Conservation (phyloP, 768 basidiomycete species). For the Kwoniella sp. region DNA sequence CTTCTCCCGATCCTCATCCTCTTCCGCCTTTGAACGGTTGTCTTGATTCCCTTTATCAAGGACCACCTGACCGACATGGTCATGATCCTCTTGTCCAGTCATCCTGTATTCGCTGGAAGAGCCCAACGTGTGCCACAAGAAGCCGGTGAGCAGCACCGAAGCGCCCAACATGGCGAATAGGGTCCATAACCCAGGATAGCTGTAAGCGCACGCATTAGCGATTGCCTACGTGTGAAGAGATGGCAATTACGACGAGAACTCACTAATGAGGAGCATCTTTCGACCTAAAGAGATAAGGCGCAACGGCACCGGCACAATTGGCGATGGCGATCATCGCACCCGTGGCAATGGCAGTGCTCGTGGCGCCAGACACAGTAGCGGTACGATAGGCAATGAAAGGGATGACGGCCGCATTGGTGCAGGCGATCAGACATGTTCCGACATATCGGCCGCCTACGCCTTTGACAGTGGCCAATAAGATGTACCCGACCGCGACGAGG, state of each 20-base stretch:
- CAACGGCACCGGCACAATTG: constrained; percentile 42
- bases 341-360: constrained; percentile 46
- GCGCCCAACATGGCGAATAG: constrained; percentile 43
- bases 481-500: constrained; percentile 42
- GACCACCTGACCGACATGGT: constrained; percentile 5
- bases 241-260: constrained; percentile 2
- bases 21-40: not conserved
- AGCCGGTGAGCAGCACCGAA: constrained; percentile 21
- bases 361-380: constrained; percentile 45
- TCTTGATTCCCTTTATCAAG: not conserved
- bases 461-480: constrained; percentile 41
- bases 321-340: constrained; percentile 41
- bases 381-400: constrained; percentile 46
- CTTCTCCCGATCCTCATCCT: not conserved
- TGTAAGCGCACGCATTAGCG: not conserved
- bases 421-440: constrained; percentile 47
- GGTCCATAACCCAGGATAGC: constrained; percentile 49
- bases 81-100: not conserved
- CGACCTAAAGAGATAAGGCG: constrained; percentile 44
- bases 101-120: constrained; percentile 35
- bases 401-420: constrained; percentile 50
- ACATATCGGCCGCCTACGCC: constrained; percentile 40
- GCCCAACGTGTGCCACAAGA: constrained; percentile 48
- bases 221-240: not conserved
- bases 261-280: constrained; percentile 37